Conservation (phyloP, 768 basidiomycete genomes). For the Chlorophyllum brunneum region DNA sequence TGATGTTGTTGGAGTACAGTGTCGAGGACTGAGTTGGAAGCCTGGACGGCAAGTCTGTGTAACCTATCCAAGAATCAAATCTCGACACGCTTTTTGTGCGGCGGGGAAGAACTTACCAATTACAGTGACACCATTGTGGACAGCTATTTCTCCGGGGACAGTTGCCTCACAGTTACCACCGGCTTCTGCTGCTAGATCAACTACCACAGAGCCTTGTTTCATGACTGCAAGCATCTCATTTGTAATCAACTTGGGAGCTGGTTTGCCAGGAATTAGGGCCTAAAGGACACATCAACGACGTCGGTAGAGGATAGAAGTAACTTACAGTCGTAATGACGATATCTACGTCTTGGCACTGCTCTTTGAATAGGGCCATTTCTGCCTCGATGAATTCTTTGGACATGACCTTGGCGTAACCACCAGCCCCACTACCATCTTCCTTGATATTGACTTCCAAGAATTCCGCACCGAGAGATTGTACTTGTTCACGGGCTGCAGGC, state of each 20-base stretch:
- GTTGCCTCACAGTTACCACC: conserved; percentile 90
- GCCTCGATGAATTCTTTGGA: conserved; percentile 86
- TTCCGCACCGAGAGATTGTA: conserved; percentile 86
- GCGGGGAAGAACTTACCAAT: conserved; percentile 47
- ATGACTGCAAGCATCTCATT: conserved; percentile 86
- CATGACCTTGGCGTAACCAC: conserved; percentile 90
- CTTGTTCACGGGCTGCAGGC: conserved; percentile 82
- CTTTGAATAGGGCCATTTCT: conserved; percentile 85
- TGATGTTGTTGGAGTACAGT: conserved; percentile 88
- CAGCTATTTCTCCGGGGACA: conserved; percentile 65
- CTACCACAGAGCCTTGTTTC: conserved; percentile 89
- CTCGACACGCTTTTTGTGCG: background rate
- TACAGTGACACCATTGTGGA: conserved; percentile 75
- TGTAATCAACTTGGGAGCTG: conserved; percentile 82
- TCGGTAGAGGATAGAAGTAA: background rate
- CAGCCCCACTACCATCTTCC: conserved; percentile 79
- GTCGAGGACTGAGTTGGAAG: conserved; percentile 88
- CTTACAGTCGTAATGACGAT: conserved; percentile 81
- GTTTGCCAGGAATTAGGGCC: conserved; percentile 85
- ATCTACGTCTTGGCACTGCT: conserved; percentile 86
- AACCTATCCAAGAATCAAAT: conserved; percentile 41
- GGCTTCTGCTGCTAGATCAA: conserved; percentile 83
- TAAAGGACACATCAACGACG: conserved; percentile 18
- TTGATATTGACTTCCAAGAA: conserved; percentile 79
- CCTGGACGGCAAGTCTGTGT: conserved; percentile 83